These are phyloP conservation scores for Cryptococcus wingfieldii DNA, from an alignment of 1,284 basidiomycete genomes.

Conservation along the genomic window DNA sequence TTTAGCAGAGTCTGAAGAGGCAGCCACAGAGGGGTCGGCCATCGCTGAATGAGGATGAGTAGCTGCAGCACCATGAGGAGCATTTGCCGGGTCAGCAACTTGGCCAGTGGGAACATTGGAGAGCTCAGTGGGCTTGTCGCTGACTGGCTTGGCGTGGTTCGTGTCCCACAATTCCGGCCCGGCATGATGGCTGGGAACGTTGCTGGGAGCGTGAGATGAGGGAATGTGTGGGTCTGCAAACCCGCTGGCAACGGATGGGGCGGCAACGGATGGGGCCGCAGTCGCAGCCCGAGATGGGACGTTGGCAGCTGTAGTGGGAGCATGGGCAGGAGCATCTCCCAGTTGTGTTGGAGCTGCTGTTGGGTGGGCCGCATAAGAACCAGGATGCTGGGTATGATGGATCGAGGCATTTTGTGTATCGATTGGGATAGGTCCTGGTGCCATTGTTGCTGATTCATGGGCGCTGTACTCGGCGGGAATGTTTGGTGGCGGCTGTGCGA, in stretches of 20 bases:
- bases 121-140: constrained; percentile 2
- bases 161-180: constrained; percentile 28
- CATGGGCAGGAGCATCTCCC: too few relatives aligned
- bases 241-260: background rate
- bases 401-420: constrained; percentile 11
- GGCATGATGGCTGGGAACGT: constrained; percentile 9
- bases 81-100: background rate
- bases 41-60: background rate
- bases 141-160: constrained; percentile 26
- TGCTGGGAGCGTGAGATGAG: constrained; percentile 1
- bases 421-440: constrained; percentile 5
- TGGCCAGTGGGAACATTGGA: constrained; percentile 7
- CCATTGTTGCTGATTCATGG: constrained; percentile 6
- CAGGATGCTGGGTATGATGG: constrained; percentile 8
- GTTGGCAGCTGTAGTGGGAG: too few relatives aligned
- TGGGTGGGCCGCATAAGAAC: constrained; percentile 5
- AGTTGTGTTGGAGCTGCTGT: background rate
- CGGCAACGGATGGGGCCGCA: background rate
- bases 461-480: constrained; percentile 6
- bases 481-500: constrained; percentile 6
- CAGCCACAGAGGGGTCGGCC: background rate
- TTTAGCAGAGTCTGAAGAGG: constrained; percentile 3
- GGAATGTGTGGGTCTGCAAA: background rate
- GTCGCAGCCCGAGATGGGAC: too few relatives aligned
- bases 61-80: constrained; percentile 1